A percentile compares a stretch with the other conserved stretches of the same genome.
phyloP scores from a whole-genome alignment of 73 alveolate species.

The Blepharisma japonicum region DNA sequence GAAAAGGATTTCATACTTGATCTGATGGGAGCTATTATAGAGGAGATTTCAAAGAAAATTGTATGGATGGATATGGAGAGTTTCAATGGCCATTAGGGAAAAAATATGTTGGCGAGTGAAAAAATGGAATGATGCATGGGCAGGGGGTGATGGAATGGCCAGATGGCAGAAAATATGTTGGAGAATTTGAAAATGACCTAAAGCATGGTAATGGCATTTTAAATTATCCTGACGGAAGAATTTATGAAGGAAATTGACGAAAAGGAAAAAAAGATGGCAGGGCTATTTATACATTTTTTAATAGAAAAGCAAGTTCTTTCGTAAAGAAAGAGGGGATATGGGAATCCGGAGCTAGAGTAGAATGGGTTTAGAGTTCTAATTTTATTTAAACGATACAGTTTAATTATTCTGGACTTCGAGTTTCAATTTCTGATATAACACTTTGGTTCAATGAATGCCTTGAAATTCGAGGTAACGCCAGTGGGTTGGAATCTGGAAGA shows the following conservation, averaged over 20 bases:
- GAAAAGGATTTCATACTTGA: conserved; percentile 66
- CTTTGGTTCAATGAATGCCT: no score
- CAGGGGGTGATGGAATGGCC: conserved; percentile 53
- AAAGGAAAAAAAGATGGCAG: conserved; percentile 44
- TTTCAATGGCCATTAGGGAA: conserved; percentile 35
- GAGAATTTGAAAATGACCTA: not conserved
- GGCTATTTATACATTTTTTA: conserved; percentile 33
- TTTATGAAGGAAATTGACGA: conserved; percentile 36
- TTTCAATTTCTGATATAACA: no score
- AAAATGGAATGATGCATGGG: conserved; percentile 36
- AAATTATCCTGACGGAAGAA: not conserved
- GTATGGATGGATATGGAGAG: conserved; percentile 84
- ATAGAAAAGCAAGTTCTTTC: conserved; percentile 10
- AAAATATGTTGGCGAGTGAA: conserved; percentile 39
- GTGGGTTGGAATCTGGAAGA: conserved; percentile 8
- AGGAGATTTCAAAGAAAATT: conserved; percentile 77
- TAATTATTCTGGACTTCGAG: no score
- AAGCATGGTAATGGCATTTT: conserved; percentile 15
- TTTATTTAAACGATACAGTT: no score
- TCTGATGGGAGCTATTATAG: conserved; percentile 71
- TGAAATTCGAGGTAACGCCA: conserved; percentile 5
- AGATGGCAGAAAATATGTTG: conserved; percentile 42
- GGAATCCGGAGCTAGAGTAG: not conserved
- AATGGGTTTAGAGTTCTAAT: no score
- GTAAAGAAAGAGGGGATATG: conserved; percentile 50